Base-by-base conservation (phyloP, 495 filamentous ascomycete species). In the Neurospora sublineolata region DNA sequence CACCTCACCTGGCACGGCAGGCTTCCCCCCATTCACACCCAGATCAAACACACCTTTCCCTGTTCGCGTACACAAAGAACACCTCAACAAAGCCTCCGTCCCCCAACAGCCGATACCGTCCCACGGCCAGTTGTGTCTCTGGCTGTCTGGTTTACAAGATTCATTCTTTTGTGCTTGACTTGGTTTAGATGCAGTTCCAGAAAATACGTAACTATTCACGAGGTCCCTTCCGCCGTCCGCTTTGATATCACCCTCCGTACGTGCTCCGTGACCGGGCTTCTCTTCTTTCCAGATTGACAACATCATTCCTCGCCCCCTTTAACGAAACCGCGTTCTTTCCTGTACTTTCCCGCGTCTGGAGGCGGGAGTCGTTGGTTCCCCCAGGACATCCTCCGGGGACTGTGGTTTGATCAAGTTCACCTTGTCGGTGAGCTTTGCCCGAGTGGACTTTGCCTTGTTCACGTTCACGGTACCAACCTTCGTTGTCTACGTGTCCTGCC, bases 31-130 rank as follows among this genome's bases (percentile, higher is more conserved):
- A 23, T 52, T 52, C 20, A 23, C 44, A 52, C 44, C 44, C n/a
- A 20, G 27, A 67, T 18, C 68, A 20, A 52, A 20, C 44, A 52
- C 44, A 52, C 44, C 44, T 52, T 52, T 52, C 44, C 44, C 44
- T 52, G 44, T 52, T 52, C 44, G 39, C 69, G 27, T 27, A 41
- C 69, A 30, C 41, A 70, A 39, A 60, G 40, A 60, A 52, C 18
- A 36, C 18, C 40, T 36, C 69, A n/a, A 37, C 39, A 70, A 70
- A 52, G 69, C 69, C 69, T 23, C 41, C 46, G 30, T 38, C 7
- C 68, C 68, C 68, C 69, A 58, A 70, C 69, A 70, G 69, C 69
- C 69, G 69, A 40, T 44, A 70, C 41, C 69, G 27, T 70, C 69
- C 16, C 69, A 58, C 46, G 42, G 42, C 2, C 42, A 46, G 18